Base-by-base conservation (phyloP, 345 rosid species). In the Isatis tinctoria region DNA sequence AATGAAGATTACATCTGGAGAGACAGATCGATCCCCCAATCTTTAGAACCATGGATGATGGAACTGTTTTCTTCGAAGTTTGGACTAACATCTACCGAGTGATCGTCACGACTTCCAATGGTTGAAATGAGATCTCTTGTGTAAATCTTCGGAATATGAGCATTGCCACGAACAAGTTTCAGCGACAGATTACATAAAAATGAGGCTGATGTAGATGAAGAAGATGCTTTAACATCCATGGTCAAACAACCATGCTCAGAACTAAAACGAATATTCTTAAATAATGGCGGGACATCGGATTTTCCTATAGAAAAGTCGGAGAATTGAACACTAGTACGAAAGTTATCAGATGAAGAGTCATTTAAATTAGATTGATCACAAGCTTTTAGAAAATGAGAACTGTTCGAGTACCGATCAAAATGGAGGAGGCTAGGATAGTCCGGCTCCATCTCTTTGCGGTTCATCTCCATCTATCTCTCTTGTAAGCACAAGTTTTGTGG, bases 111-210 rank as follows among this genome's bases (percentile, higher is more conserved):
- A 8, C 53, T 39, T 48, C 67, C 67, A 67, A 67, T 17, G 54
- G 73, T 60, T 30, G 78, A 74, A 49, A 74, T 74, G 68, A 74
- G 68, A 67, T 74, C 62, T 52, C 47, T 67, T 30, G 78, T 74
- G 27, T 49, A 67, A 13, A 49, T 26, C 62, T 74, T 9, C 0
- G 68, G 62, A 24, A 74, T 28, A 9, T 3, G 35, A 39, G 27
- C 28, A 60, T 27, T 59, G 20, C 67, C 61, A 58, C 68, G 17
- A 60, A 20, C 27, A 59, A 59, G 26, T 20, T 30, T 67, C 28
- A 1, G 14, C 39, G 73, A 37, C 28, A 67, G 58, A 67, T 59
- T 54, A 48, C 13, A 0, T 18, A 59, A 59, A 74, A 67, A 67
- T 59, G 67, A 37, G 51, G 26, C 27, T 48, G 60, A 57, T 36